phyloP scores from a whole-genome alignment of 768 basidiomycete genomes.

The Hericium rajendrae region DNA sequence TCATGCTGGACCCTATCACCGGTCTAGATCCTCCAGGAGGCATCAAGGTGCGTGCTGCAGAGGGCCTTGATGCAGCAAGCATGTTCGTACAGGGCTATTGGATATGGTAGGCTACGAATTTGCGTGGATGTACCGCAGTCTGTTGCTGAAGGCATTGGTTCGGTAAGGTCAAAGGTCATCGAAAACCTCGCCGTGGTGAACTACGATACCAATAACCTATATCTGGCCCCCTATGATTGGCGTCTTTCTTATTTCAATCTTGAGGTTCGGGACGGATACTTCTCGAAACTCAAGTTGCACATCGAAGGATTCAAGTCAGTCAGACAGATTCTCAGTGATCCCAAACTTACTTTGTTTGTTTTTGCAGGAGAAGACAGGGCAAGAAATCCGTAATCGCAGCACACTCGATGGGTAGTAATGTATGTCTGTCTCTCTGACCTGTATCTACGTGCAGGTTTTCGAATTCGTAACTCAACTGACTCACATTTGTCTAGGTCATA shows the following conservation, averaged over 20 bases:
- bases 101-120: conserved; percentile 58
- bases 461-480: background rate
- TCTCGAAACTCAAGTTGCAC: conserved; percentile 68
- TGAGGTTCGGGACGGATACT: conserved; percentile 85
- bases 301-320: conserved; percentile 74
- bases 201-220: conserved; percentile 86
- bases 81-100: conserved; percentile 87
- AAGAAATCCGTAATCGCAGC: conserved; percentile 78
- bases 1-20: conserved; percentile 86
- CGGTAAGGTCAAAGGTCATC: conserved; percentile 73
- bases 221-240: conserved; percentile 89
- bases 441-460: background rate
- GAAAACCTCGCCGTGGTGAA: conserved; percentile 90
- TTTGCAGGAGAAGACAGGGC: conserved; percentile 48
- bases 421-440: conserved; percentile 26
- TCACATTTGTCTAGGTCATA: conserved; percentile 23
- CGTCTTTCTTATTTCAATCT: conserved; percentile 81
- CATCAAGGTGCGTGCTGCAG: conserved; percentile 82
- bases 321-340: background rate
- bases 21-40: conserved; percentile 76
- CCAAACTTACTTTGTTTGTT: background rate
- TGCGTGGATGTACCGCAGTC: background rate
- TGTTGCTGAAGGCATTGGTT: background rate
- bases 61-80: conserved; percentile 86
- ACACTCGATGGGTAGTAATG: conserved; percentile 81